Evolutionary conservation across 768 basidiomycete species (phyloP), one percentile per base, ranked within the genome.

Genomic region (Russula abietina): DNA sequence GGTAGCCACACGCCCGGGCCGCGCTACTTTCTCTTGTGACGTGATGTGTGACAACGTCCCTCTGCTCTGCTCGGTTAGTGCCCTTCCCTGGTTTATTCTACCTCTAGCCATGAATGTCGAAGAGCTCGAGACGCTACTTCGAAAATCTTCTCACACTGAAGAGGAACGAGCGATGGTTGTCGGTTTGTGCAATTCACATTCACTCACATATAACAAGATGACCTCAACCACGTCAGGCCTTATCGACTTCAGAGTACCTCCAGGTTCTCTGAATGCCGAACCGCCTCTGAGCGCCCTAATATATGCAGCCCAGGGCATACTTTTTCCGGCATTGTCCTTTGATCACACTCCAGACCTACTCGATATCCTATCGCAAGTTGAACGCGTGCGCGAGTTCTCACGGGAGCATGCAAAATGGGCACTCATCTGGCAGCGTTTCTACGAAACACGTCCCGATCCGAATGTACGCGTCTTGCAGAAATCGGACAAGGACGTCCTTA

Each of bases 341-440:
- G 30, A 26, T 14, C 59, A 59, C 22, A 57, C 58, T 2, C 66
- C 64, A 14, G 64, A 65, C 14, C 17, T 67, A 32, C 56, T 67
- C 28, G 64, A 65, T 30, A 54, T 65, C 28, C 28, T 67, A 17
- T 57, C 64, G 11, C 66, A 67, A 46, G 59, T 67, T 30, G 64
- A 67, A 54, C 54, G 64, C 38, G 36, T 57, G 43, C 59, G 64
- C 54, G 50, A 60, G 19, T 64, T 64, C 8, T 64, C 32, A 9
- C 46, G 30, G 22, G 63, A 60, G n/a, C 63, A 64, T 19, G 63
- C 59, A 17, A 64, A 60, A 36, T 64, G 63, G 53, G 49, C 63
- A 11, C 41, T 60, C 43, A 65, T 61, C n/a, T 67, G 59, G 55
- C 55, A 57, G 19, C 53, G 57, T 12, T 67, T 49, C 7, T 65